Evolutionary conservation across 2,329 filamentous ascomycete genomes (phyloP), one percentile per base, ranked within the genome.

Genomic region (Alternaria longipes): DNA sequence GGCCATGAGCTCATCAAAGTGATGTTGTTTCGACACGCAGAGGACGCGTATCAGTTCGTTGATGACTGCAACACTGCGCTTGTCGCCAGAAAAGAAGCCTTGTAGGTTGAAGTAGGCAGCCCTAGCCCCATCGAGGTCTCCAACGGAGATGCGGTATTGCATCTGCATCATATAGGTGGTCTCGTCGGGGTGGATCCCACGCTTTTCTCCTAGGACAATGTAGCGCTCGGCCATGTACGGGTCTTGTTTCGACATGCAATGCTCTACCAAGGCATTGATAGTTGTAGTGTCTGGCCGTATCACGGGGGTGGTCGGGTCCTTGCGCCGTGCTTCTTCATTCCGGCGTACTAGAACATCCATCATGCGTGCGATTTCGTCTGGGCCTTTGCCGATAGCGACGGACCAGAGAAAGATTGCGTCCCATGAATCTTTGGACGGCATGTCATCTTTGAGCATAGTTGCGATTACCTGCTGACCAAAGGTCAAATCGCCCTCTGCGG

Each of bases 371-470:
- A 94, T 84, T 73, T 92, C 89, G 76, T 92, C 87, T 1, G 91
- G 86, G 1, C 88, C 87, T 73, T 90, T 91, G 20, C 89, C 91
- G 56, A 88, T 86, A 8, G 90, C 85, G 12, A 91, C 89, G 30
- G 92, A 90, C 88, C 91, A 94, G 54, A 92, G 87, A 44, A 95
- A 85, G 12, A 92, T 82, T 12, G 89, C 84, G 72, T 95, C 90
- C 88, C 91, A 93, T 22, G 85, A 85, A 32, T 83, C 78, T 64
- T 90, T 88, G 38, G 66, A 62, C 0, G 68, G 73, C 44, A 66
- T 68, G 1, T 59, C 53, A 24, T 59, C 60, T 52, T 74, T 74
- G 2, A 80, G 68, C 44, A 84, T 63, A 12, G 76, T 78, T 18
- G 72, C 66, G 12, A 79, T 69, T 2, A 77, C 60, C 86, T 84